A percentile compares a stretch with the other conserved stretches of the same genome.
phyloP scores from a whole-genome alignment of 208 protist genomes.

The Vickermania ingenoplastis region DNA sequence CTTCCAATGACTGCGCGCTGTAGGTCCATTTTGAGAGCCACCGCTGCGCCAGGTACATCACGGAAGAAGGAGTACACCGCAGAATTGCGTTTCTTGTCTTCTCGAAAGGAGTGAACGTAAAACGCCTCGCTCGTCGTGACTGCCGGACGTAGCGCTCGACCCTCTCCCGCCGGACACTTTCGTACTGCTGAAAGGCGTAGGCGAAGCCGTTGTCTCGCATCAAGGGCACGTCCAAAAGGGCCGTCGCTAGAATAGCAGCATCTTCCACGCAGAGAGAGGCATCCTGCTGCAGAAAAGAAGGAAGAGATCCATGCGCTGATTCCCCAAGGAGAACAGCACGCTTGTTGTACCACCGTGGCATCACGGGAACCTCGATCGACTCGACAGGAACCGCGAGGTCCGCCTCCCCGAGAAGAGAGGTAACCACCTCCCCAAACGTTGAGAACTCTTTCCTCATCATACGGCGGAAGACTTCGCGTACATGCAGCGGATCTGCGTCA shows the following conservation, averaged over 20 bases:
- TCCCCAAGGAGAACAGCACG: conserved; percentile 80
- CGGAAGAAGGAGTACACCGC: conserved; percentile 23
- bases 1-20: conserved; percentile 69
- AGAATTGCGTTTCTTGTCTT: conserved; percentile 44
- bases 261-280: conserved; percentile 85
- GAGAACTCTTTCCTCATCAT: conserved; percentile 48
- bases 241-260: conserved; percentile 72
- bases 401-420: conserved; percentile 22
- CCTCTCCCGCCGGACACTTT: conserved; percentile 68
- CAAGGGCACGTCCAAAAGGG: conserved; percentile 72
- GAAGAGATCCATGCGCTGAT: conserved; percentile 72
- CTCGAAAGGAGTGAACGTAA: conserved; percentile 39
- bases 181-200: conserved; percentile 81
- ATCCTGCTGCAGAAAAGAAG: conserved; percentile 79
- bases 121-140: conserved; percentile 54
- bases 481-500: conserved; percentile 31
- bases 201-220: conserved; percentile 67
- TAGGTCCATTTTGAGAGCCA: conserved; percentile 83
- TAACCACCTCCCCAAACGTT: conserved; percentile 32
- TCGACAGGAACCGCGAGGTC: conserved; percentile 59
- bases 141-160: conserved; percentile 85
- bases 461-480: conserved; percentile 12
- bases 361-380: conserved; percentile 75
- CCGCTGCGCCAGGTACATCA: conserved; percentile 30
- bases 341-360: conserved; percentile 86